Evolutionary conservation across 1,284 basidiomycete species (phyloP).

Genomic region (Trametes hirsuta): DNA sequence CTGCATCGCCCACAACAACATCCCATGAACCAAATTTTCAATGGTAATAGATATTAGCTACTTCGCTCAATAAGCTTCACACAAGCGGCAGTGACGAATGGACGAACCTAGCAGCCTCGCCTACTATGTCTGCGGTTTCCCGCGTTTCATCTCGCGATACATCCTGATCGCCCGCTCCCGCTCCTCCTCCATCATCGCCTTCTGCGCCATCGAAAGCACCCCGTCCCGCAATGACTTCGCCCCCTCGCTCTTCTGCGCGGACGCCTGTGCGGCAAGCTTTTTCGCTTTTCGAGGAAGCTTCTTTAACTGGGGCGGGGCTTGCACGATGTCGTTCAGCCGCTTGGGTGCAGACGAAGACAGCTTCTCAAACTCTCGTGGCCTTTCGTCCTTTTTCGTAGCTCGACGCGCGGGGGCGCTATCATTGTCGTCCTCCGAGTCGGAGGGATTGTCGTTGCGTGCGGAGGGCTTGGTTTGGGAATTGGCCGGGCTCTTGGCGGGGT

Average conservation of each 20-base stretch:
- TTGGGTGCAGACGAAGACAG: constrained; percentile 59
- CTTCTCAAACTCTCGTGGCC: constrained; percentile 58
- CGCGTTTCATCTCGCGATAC: constrained; percentile 71
- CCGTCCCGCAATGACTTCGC: constrained; percentile 39
- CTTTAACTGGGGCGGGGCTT: constrained; percentile 60
- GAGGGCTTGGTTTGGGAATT: constrained; percentile 27
- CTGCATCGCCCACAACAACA: too few relatives aligned
- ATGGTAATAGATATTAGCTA: too few relatives aligned
- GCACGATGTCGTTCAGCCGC: constrained; percentile 70
- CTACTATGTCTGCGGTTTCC: constrained; percentile 10
- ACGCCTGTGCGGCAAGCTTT: constrained; percentile 24
- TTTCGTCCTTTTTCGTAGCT: constrained; percentile 32
- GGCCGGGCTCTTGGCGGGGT: constrained; percentile 19
- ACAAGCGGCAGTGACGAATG: too few relatives aligned
- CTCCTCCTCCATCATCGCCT: constrained; percentile 74
- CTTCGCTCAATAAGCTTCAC: too few relatives aligned
- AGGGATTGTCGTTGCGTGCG: constrained; percentile 1
- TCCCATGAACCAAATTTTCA: too few relatives aligned
- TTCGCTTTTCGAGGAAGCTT: constrained; percentile 45
- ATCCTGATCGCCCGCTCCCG: constrained; percentile 65
- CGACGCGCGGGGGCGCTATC: not conserved
- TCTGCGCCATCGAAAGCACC: constrained; percentile 74
- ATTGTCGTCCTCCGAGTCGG: constrained; percentile 14
- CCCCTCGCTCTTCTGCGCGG: constrained; percentile 24
- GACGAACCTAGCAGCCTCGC: too few relatives aligned